phyloP scores from a whole-genome alignment of 805 yeast species.

The Wickerhamomyces sydowiorum region DNA sequence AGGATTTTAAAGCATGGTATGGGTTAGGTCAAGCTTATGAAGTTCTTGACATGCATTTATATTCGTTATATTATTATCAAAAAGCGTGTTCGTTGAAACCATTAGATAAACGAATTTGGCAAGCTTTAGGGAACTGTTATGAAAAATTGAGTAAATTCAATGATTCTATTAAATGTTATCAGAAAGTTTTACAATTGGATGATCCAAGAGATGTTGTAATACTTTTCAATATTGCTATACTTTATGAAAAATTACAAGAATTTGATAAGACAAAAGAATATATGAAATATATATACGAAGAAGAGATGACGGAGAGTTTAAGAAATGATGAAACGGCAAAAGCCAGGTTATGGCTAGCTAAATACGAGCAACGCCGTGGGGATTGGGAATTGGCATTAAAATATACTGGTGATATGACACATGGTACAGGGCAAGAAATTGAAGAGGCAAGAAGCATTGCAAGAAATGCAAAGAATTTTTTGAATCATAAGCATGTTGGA shows the following conservation, averaged over 20 bases:
- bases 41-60: constrained; percentile 89
- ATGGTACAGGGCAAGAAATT: constrained; percentile 76
- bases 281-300: constrained; percentile 48
- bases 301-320: constrained; percentile 53
- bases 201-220: constrained; percentile 51
- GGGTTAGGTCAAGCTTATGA: constrained; percentile 98
- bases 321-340: constrained; percentile 68
- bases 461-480: constrained; percentile 47
- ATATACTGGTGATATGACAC: constrained; percentile 64
- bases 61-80: constrained; percentile 89
- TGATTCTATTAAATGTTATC: constrained; percentile 78
- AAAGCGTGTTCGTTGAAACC: constrained; percentile 86
- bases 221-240: constrained; percentile 59
- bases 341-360: constrained; percentile 85
- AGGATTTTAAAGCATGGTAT: constrained; percentile 96
- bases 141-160: constrained; percentile 65
- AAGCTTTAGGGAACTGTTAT: constrained; percentile 85
- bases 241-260: constrained; percentile 56
- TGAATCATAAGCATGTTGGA: too few species aligned
- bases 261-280: constrained; percentile 14
- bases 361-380: constrained; percentile 47
- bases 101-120: constrained; percentile 92
- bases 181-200: constrained; percentile 60
- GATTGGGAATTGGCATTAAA: constrained; percentile 66
- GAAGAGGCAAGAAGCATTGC: constrained; percentile 87